Evolutionary conservation across 1,284 basidiomycete species (phyloP).

Genomic region (Golubevia pallescens): DNA sequence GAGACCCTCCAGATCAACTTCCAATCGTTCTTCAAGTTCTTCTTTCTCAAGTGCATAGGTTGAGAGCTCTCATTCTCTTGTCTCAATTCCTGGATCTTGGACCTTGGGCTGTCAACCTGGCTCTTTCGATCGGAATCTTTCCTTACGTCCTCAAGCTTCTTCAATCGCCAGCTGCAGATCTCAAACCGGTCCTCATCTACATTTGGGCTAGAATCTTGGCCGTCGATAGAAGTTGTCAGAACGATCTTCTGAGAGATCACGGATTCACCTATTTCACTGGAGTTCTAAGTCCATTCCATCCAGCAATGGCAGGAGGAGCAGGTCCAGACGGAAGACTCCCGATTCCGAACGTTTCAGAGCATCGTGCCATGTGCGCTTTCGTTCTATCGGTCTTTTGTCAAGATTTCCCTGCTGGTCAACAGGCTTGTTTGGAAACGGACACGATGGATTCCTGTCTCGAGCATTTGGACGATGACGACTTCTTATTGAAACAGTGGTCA

Average conservation of each 20-base stretch:
- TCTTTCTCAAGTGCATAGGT: constrained; percentile 91
- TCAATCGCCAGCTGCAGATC: constrained; percentile 90
- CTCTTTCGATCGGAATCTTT: constrained; percentile 97
- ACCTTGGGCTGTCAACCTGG: constrained; percentile 96
- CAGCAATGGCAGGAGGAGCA: constrained; percentile 6
- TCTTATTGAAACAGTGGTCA: constrained; percentile 90
- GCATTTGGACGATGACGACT: constrained; percentile 85
- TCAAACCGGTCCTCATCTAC: constrained; percentile 97
- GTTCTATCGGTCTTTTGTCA: constrained; percentile 91
- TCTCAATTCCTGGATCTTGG: constrained; percentile 97
- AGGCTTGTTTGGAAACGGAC: constrained; percentile 80
- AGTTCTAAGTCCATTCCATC: constrained; percentile 51
- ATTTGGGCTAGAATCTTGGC: constrained; percentile 98
- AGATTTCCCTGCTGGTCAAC: constrained; percentile 84
- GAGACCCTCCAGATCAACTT: constrained; percentile 89
- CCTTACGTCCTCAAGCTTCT: constrained; percentile 96
- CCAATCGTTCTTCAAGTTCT: constrained; percentile 97
- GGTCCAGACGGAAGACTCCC: constrained; percentile 67
- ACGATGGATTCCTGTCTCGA: constrained; percentile 90
- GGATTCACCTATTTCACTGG: constrained; percentile 61
- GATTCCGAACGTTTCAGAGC: constrained; percentile 91
- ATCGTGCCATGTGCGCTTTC: constrained; percentile 98
- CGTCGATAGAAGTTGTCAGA: constrained; percentile 89
- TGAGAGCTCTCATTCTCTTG: constrained; percentile 92
- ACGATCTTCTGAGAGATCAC: constrained; percentile 80